phyloP scores from a whole-genome alignment of 1,284 basidiomycete species.

The Naganishia sp. region DNA sequence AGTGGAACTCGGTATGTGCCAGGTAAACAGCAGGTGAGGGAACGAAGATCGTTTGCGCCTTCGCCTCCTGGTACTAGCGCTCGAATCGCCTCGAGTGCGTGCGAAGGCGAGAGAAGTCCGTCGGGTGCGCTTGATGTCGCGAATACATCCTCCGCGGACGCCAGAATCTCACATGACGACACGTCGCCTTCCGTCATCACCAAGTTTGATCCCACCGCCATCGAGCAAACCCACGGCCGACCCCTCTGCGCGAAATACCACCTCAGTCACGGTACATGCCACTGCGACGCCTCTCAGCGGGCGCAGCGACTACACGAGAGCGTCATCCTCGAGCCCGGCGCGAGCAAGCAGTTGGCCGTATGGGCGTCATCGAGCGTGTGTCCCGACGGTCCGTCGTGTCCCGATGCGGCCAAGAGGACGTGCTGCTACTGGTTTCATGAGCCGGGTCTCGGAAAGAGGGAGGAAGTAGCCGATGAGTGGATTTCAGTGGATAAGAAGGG shows the following conservation, averaged over 20 bases:
- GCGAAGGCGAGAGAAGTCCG: not conserved
- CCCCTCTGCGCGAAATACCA: conserved; percentile 23
- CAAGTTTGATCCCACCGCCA: conserved; percentile 4
- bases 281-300: not conserved
- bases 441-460: not conserved
- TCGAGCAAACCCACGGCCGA: not conserved
- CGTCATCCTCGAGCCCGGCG: not conserved
- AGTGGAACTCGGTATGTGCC: no score
- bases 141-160: not conserved
- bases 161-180: not conserved
- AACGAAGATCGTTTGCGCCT: conserved; percentile 11
- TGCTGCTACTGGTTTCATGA: conserved; percentile 24
- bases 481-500: conserved; percentile 24
- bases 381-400: conserved; percentile 6
- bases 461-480: conserved; percentile 6
- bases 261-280: conserved; percentile 14
- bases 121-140: no score
- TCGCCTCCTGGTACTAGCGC: not conserved
- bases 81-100: not conserved
- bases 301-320: conserved; percentile 2
- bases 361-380: conserved; percentile 11
- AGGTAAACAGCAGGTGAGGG: conserved; percentile 1
- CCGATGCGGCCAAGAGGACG: not conserved
- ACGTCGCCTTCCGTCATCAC: not conserved
- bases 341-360: conserved; percentile 25